Evolutionary conservation across 805 yeast genomes (phyloP), one percentile per base, ranked within the genome.

Genomic region (Sungouiozyma intestinalis): DNA sequence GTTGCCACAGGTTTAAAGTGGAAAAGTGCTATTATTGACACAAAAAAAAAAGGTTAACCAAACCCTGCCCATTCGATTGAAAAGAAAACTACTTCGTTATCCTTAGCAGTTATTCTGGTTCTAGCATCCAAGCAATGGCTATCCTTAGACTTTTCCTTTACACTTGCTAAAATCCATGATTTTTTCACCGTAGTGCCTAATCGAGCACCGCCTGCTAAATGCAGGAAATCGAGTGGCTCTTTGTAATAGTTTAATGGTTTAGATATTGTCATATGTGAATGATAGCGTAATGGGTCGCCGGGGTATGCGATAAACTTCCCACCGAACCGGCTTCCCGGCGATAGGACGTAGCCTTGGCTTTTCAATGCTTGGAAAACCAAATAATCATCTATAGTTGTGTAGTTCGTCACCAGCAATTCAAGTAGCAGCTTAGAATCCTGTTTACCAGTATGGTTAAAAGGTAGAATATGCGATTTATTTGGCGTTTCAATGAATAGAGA

Each of bases 1-100:
- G n/a, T n/a, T n/a, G 11, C 29, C 6, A 24, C 11, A 24, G 29
- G 11, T 11, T 24, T 7, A 18, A 16, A 35, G 20, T 18, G 19
- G 19, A 13, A 35, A 13, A 3, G 4, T 3, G 38, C 27, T 35
- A 35, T 35, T 35, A 35, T 14, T 24, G 29, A 7, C 29, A 11
- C 29, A 24, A 24, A 24, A 24, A 24, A 24, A 24, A 24, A 29
- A 17, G 3, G 9, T 45, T 60, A 86, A 44, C 96, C 97, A 65
- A 90, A 90, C 0, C 96, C 97, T 0, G 97, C 87, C 98, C 98
- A 90, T 63, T 90, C 96, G 2, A 90, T 67, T 4, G 95, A 81
- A 55, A 76, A 90, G 15, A 73, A 72, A 38, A 63, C 65, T 14
- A 65, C 63, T 38, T 51, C 52, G 9, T 62, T 57, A 4, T 55